Evolutionary conservation across 2,329 filamentous ascomycete species (phyloP).

Genomic region (Sodiomyces alkalinus): DNA sequence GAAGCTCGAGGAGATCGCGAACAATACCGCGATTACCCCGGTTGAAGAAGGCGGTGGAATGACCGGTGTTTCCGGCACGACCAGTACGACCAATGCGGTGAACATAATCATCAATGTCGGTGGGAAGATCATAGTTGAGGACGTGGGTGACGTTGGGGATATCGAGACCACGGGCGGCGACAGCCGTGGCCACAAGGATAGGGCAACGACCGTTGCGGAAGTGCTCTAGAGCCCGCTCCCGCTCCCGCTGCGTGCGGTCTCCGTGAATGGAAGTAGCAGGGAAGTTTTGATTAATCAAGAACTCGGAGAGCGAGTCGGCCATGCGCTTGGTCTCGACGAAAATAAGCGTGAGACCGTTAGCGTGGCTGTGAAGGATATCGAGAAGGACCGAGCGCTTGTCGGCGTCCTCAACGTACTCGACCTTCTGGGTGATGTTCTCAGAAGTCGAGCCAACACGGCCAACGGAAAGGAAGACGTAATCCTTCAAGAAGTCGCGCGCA

Average conservation of each 20-base stretch:
- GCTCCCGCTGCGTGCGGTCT: constrained; percentile 95
- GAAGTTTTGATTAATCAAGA: constrained; percentile 97
- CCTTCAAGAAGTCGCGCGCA: constrained; percentile 94
- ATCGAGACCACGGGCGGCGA: constrained; percentile 81
- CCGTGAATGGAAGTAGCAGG: constrained; percentile 97
- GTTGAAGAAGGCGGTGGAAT: constrained; percentile 99
- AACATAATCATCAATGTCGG: constrained; percentile 96
- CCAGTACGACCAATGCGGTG: constrained; percentile 99
- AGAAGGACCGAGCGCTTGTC: constrained; percentile 97
- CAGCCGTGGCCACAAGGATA: constrained; percentile 91
- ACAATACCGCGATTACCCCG: constrained; percentile 97
- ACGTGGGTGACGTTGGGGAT: constrained; percentile 96
- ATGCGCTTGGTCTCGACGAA: constrained; percentile 99
- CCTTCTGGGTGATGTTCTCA: constrained; percentile 99
- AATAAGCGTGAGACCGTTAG: constrained; percentile 78
- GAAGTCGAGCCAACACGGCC: constrained; percentile 97
- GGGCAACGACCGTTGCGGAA: constrained; percentile 94
- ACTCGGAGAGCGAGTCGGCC: constrained; percentile 95
- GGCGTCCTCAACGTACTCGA: constrained; percentile 90
- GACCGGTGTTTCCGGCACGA: constrained; percentile 97
- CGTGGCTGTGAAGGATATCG: constrained; percentile 92
- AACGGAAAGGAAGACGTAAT: constrained; percentile 97
- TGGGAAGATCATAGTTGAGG: constrained; percentile 98
- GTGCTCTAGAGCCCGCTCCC: constrained; percentile 93
- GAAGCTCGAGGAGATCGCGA: constrained; percentile 86